Percentiles rank a stretch among this genome's conserved stretches.
Conservation (phyloP, 139 green algal genomes). For the Pycnococcus provasolii region DNA sequence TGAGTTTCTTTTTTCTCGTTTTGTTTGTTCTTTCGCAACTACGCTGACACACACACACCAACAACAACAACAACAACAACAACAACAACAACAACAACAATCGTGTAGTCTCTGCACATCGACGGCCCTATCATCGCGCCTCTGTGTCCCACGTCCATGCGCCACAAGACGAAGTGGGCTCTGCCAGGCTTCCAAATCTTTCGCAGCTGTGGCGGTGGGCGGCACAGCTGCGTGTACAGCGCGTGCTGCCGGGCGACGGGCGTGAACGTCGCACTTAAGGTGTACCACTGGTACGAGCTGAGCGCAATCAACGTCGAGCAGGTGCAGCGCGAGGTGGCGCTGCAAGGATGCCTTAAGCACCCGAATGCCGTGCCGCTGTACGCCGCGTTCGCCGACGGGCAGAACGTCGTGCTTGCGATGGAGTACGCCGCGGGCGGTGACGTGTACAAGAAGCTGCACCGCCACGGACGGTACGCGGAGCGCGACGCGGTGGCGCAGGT, state of each 20-base stretch:
- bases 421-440: slow-evolving; percentile 66
- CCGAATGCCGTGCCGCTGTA: slow-evolving; percentile 59
- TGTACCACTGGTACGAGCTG: slow-evolving; percentile 4
- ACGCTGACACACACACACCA: no score
- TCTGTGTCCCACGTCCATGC: no score
- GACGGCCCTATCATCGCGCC: no score
- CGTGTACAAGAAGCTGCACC: slow-evolving; percentile 62
- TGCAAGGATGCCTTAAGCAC: slow-evolving; percentile 1
- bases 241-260: not conserved
- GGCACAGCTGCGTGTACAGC: not conserved
- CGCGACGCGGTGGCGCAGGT: slow-evolving; percentile 37
- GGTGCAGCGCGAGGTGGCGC: slow-evolving; percentile 1
- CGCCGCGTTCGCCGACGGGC: slow-evolving; percentile 63
- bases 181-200: no score
- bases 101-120: no score
- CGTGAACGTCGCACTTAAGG: slow-evolving; percentile 2
- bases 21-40: no score
- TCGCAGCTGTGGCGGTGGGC: not conserved
- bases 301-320: slow-evolving; percentile 4
- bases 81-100: no score
- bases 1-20: no score
- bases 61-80: no score
- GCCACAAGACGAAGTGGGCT: no score
- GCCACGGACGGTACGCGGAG: slow-evolving; percentile 53
- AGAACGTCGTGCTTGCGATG: slow-evolving; percentile 69